Conservation (phyloP, 306 rosid species). For the Dalbergia cochinchinensis region DNA sequence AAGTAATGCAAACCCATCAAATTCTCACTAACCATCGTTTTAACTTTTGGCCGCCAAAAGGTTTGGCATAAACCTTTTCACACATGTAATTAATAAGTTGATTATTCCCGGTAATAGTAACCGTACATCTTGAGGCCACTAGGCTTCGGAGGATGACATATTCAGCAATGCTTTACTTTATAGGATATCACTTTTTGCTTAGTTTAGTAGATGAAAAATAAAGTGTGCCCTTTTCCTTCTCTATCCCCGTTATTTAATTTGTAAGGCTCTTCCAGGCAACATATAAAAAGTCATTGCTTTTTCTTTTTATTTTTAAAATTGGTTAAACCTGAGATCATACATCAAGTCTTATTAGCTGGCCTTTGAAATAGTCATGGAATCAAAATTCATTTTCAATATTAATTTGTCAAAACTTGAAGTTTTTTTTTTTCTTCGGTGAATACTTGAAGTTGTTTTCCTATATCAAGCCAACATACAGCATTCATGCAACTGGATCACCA, state of each 20-base stretch:
- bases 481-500: neutral
- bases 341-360: neutral
- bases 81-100: no score
- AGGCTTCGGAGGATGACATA: no score
- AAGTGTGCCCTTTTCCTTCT: no score
- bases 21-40: neutral
- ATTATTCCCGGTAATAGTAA: no score
- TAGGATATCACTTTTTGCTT: no score
- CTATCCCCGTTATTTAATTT: no score
- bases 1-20: neutral
- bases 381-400: neutral
- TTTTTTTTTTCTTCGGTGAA: no score
- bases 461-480: neutral
- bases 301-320: neutral
- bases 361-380: conserved; percentile 18
- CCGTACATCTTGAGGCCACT: no score
- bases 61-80: conserved; percentile 1
- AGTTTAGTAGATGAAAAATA: no score
- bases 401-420: neutral
- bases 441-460: conserved; percentile 2
- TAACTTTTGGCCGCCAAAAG: neutral
- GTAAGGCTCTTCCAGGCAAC: neutral
- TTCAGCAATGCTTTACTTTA: no score
- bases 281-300: neutral
- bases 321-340: neutral